Conservation (phyloP, 176 grass and related monocot genomes). For the Oryza punctata region DNA sequence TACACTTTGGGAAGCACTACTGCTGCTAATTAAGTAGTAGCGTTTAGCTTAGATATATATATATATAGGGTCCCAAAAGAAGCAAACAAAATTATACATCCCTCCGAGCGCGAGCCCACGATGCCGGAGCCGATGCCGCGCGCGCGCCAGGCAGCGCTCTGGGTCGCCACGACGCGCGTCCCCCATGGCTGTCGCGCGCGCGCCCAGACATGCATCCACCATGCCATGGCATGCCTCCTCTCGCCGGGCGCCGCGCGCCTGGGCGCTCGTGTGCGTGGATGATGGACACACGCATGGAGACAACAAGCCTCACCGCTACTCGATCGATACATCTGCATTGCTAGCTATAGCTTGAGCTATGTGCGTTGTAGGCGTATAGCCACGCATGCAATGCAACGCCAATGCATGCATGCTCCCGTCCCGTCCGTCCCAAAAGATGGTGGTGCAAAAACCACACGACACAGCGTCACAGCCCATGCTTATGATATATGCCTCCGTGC, state of each 20-base stretch:
- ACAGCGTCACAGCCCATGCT: too few relatives aligned
- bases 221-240: neutral
- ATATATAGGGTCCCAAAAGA: slow-evolving; percentile 6
- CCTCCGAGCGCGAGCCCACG: slow-evolving; percentile 2
- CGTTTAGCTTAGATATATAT: neutral
- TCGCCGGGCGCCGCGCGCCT: neutral
- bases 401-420: too few relatives aligned
- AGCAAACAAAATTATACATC: slow-evolving; percentile 24
- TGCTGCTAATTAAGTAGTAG: neutral
- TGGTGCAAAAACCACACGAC: too few relatives aligned
- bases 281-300: neutral
- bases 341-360: too few relatives aligned
- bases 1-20: neutral
- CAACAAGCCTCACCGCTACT: neutral
- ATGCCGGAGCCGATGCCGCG: neutral
- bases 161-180: slow-evolving; percentile 31
- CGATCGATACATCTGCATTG: too few relatives aligned
- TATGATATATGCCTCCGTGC: too few relatives aligned
- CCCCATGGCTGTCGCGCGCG: slow-evolving; percentile 29
- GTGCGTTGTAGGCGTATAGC: too few relatives aligned
- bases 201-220: slow-evolving; percentile 4
- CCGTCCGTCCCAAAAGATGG: too few relatives aligned
- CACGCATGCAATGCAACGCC: too few relatives aligned
- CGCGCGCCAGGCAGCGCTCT: slow-evolving; percentile 32
- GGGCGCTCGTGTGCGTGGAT: neutral